A percentile compares a stretch with the other conserved stretches of the same genome.
phyloP scores from a whole-genome alignment of 768 basidiomycete species.

The Serendipita sp. region DNA sequence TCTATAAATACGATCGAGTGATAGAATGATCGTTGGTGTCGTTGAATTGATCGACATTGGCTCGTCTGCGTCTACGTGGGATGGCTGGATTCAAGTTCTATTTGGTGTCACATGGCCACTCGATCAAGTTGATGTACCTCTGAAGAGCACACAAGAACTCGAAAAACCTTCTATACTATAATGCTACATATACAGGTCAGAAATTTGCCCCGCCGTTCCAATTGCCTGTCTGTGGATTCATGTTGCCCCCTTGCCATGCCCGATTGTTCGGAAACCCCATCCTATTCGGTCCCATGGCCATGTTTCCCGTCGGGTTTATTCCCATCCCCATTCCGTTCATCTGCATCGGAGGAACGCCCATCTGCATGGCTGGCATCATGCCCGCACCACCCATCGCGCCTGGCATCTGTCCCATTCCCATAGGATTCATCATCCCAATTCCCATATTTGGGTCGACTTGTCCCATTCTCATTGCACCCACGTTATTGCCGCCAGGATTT shows the following conservation, averaged over 20 bases:
- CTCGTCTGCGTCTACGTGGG: not conserved
- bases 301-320: conserved; percentile 13
- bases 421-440: conserved; percentile 12
- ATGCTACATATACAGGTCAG: not conserved
- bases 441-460: not conserved
- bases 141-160: too few relatives aligned
- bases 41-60: not conserved
- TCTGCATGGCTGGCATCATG: conserved; percentile 7
- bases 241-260: not conserved
- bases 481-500: not conserved
- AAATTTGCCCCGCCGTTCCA: not conserved
- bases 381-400: conserved; percentile 11
- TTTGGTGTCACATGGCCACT: not conserved
- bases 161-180: not conserved
- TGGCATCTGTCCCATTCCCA: conserved; percentile 11
- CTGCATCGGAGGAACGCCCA: not conserved
- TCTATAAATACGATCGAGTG: conserved; percentile 38
- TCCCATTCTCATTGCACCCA: conserved; percentile 8
- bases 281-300: not conserved
- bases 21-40: conserved; percentile 38
- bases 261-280: not conserved
- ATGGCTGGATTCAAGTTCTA: too few relatives aligned
- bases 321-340: conserved; percentile 12
- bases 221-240: not conserved
- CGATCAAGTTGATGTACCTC: not conserved